These are phyloP conservation scores for Protostelium mycophagum DNA, from an alignment of 78 protist genomes.

Conservation along the genomic window DNA sequence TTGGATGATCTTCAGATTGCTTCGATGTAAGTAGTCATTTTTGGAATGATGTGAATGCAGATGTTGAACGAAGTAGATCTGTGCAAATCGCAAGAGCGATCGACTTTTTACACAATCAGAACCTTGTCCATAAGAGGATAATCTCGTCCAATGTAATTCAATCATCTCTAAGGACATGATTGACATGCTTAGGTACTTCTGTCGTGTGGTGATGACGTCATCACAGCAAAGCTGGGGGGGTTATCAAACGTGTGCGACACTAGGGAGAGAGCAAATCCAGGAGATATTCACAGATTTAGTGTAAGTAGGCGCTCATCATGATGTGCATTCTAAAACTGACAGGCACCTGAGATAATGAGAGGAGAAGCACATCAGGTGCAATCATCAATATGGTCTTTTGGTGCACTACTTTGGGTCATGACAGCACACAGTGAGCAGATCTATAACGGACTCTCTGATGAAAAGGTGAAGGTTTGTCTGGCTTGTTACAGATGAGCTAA, in stretches of 20 bases:
- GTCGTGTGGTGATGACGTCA: neutral
- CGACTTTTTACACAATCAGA: neutral
- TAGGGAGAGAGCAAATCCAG: neutral
- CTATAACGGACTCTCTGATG: too few species aligned
- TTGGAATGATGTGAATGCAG: neutral
- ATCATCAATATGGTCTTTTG: neutral
- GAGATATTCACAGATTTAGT: neutral
- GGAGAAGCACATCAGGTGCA: neutral
- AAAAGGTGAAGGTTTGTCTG: too few species aligned
- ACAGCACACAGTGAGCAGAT: too few species aligned
- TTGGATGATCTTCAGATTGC: neutral
- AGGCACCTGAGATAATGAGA: neutral
- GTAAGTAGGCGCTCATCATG: neutral
- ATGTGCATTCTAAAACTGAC: too few species aligned
- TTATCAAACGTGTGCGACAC: neutral
- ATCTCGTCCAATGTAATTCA: neutral
- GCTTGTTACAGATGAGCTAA: too few species aligned
- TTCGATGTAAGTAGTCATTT: neutral
- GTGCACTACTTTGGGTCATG: neutral
- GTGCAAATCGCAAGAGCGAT: neutral
- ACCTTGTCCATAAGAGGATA: neutral
- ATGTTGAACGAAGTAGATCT: too few species aligned
- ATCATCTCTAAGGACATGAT: neutral
- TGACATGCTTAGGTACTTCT: neutral
- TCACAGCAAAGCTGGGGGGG: neutral